These are phyloP conservation scores for Oryza glaberrima DNA, from an alignment of 176 grass and related monocot genomes.

Conservation along the genomic window DNA sequence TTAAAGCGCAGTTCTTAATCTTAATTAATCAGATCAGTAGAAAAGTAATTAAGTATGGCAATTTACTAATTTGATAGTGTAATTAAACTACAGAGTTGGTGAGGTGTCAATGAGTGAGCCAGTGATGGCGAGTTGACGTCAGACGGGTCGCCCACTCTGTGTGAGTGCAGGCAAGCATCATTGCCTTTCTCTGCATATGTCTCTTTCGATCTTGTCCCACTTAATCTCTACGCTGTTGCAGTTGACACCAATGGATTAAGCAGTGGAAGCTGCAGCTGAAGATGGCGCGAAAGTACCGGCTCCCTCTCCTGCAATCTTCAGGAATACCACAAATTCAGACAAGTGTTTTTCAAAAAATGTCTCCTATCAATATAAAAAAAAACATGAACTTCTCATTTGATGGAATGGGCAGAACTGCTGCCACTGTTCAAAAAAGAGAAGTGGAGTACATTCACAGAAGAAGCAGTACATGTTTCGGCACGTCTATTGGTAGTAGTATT, in stretches of 20 bases:
- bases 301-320: background rate
- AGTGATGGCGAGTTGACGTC: background rate
- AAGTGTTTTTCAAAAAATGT: background rate
- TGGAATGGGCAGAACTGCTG: too few relatives aligned
- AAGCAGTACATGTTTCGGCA: background rate
- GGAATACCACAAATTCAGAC: background rate
- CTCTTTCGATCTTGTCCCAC: background rate
- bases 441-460: background rate
- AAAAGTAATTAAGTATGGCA: background rate
- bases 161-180: constrained; percentile 31
- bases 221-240: background rate
- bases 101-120: background rate
- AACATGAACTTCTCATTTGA: too few relatives aligned
- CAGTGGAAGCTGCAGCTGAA: background rate
- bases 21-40: background rate
- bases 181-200: background rate
- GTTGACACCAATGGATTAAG: background rate
- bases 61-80: background rate
- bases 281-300: background rate
- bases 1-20: background rate
- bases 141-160: background rate
- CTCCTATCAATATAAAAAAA: too few relatives aligned
- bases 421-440: too few relatives aligned
- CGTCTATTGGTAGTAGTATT: too few relatives aligned
- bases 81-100: background rate